These are phyloP conservation scores for Pyrus hybrid DNA, from an alignment of 331 rosid genomes.

Conservation along the genomic window DNA sequence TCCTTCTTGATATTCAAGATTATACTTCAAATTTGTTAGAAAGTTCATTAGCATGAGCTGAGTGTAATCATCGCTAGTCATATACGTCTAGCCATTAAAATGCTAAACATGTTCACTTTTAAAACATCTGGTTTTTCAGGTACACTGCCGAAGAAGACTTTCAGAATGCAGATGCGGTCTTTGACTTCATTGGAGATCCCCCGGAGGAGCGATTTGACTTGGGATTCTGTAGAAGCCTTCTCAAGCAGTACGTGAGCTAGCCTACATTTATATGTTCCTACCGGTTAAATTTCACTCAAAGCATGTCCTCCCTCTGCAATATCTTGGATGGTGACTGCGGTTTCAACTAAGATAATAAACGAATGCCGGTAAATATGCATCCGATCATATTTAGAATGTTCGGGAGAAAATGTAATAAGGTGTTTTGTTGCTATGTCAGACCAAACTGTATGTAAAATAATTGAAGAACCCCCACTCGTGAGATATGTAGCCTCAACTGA, in stretches of 20 bases:
- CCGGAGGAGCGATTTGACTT: constrained; percentile 93
- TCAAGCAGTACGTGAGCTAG: constrained; percentile 85
- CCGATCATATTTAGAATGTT: not conserved
- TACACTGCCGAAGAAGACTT: constrained; percentile 92
- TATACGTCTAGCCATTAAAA: not conserved
- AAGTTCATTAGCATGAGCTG: not conserved
- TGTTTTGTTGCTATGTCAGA: too few species aligned
- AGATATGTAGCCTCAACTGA: too few species aligned
- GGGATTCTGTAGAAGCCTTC: constrained; percentile 78
- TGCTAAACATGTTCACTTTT: not conserved
- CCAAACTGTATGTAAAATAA: too few species aligned
- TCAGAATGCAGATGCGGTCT: constrained; percentile 83
- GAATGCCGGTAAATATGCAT: not conserved
- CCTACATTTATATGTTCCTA: not conserved
- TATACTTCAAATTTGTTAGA: not conserved
- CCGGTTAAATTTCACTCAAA: too few species aligned
- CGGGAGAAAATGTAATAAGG: too few species aligned
- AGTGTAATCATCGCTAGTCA: not conserved
- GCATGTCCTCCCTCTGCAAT: not conserved
- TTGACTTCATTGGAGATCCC: constrained; percentile 95
- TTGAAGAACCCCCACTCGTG: too few species aligned
- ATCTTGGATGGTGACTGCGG: not conserved
- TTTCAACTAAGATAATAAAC: not conserved
- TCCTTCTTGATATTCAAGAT: not conserved
- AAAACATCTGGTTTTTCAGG: constrained; percentile 35